These are phyloP conservation scores for Hylodesmum podocarpum DNA, from an alignment of 306 rosid species.

Conservation along the genomic window DNA sequence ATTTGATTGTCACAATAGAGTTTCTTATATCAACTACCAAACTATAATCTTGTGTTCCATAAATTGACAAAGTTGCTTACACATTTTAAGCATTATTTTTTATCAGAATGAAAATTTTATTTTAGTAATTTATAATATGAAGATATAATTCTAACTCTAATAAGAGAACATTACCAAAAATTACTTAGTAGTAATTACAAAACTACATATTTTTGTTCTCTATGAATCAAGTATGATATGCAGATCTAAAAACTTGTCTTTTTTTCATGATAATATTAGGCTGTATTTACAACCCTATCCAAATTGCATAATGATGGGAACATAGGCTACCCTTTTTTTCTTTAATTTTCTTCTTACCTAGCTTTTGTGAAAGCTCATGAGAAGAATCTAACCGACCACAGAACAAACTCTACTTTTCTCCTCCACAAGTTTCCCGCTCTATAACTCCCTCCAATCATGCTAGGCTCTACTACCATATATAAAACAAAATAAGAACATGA, in stretches of 20 bases:
- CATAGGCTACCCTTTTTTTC: neutral
- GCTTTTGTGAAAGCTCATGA: slow-evolving; percentile 22
- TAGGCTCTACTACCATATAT: neutral
- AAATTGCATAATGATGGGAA: slow-evolving; percentile 8
- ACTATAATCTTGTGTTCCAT: neutral
- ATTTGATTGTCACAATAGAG: neutral
- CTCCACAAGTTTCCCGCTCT: slow-evolving; percentile 36
- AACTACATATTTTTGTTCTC: too few species aligned
- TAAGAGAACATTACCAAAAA: too few species aligned
- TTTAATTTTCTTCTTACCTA: slow-evolving; percentile 19
- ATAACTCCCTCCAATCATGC: slow-evolving; percentile 27
- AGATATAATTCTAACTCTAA: too few species aligned
- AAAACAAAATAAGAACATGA: neutral
- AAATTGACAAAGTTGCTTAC: too few species aligned
- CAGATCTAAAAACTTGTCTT: neutral
- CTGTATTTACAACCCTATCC: neutral
- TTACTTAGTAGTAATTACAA: too few species aligned
- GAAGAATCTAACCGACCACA: slow-evolving; percentile 40
- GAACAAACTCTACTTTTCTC: slow-evolving; percentile 10
- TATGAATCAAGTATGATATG: too few species aligned
- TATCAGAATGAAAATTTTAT: too few species aligned
- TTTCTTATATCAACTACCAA: neutral
- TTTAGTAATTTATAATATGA: too few species aligned
- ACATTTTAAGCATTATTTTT: too few species aligned
- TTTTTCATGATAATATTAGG: neutral